Evolutionary conservation across 441 rosid genomes (phyloP).

Genomic region (Corymbia citriodora): DNA sequence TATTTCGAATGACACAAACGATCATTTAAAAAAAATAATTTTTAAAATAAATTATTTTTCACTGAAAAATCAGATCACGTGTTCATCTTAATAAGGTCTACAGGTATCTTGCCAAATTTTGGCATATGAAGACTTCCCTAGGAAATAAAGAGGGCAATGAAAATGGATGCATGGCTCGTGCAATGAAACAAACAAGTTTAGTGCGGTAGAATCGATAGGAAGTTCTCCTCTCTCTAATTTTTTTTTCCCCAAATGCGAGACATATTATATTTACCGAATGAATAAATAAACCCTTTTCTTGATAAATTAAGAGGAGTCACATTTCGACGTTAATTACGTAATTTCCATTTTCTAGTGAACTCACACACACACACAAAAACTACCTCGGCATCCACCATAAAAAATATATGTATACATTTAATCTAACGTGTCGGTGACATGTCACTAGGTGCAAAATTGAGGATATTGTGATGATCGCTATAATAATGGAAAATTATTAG

Average conservation of each 20-base stretch:
- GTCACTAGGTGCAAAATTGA: background rate
- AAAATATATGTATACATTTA: background rate
- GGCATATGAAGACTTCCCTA: background rate
- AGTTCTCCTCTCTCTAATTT: background rate
- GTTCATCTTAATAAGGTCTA: background rate
- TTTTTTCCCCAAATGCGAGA: background rate
- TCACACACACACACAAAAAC: background rate
- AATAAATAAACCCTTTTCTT: background rate
- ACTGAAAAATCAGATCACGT: fast-evolving
- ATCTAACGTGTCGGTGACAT: background rate
- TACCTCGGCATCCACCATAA: background rate
- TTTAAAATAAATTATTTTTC: no score
- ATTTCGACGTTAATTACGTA: background rate
- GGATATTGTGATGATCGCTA: background rate
- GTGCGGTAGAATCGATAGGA: background rate
- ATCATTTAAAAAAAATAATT: no score
- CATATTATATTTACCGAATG: background rate
- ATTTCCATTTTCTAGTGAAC: background rate
- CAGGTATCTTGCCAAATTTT: background rate
- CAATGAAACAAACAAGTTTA: background rate
- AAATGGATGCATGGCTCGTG: background rate
- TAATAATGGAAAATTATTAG: background rate
- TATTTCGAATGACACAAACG: fast-evolving
- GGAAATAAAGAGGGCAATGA: background rate
- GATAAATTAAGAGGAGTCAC: background rate